These are phyloP conservation scores for Colletotrichum somersetense DNA, from an alignment of 2,329 filamentous ascomycete genomes.

Conservation along the genomic window DNA sequence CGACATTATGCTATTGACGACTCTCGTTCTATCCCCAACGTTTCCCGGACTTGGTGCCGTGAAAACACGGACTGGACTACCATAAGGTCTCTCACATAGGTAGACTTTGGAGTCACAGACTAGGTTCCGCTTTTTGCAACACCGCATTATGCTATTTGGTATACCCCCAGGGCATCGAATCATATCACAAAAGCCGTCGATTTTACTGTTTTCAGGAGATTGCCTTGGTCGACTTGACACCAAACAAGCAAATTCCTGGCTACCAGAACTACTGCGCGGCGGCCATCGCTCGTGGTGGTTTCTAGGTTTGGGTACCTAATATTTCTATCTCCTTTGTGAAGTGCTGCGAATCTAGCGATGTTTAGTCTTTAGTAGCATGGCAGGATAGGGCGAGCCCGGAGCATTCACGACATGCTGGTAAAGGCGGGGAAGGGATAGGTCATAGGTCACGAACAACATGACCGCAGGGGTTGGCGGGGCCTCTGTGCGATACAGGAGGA, in stretches of 20 bases:
- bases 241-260: slow-evolving; percentile 20
- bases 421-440: slow-evolving; percentile 5
- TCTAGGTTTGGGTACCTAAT: slow-evolving; percentile 37
- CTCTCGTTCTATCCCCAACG: slow-evolving; percentile 35
- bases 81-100: neutral
- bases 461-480: slow-evolving; percentile 24
- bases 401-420: slow-evolving; percentile 32
- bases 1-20: slow-evolving; percentile 54
- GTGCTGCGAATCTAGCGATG: slow-evolving; percentile 39
- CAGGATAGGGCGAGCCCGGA: slow-evolving; percentile 26
- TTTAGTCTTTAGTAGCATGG: slow-evolving; percentile 41
- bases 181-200: slow-evolving; percentile 42
- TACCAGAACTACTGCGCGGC: neutral
- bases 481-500: slow-evolving; percentile 36
- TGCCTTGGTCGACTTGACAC: slow-evolving; percentile 31
- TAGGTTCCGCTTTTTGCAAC: slow-evolving; percentile 35
- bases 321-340: slow-evolving; percentile 35
- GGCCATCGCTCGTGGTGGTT: slow-evolving; percentile 3
- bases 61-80: neutral
- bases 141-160: slow-evolving; percentile 40
- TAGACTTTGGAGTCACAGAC: slow-evolving; percentile 8
- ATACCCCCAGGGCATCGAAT: slow-evolving; percentile 41
- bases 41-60: slow-evolving; percentile 10
- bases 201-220: slow-evolving; percentile 40
- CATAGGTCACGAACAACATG: slow-evolving; percentile 36